Conservation (phyloP, 2,329 filamentous ascomycete genomes). For the Reticulascus tulasneorum region DNA sequence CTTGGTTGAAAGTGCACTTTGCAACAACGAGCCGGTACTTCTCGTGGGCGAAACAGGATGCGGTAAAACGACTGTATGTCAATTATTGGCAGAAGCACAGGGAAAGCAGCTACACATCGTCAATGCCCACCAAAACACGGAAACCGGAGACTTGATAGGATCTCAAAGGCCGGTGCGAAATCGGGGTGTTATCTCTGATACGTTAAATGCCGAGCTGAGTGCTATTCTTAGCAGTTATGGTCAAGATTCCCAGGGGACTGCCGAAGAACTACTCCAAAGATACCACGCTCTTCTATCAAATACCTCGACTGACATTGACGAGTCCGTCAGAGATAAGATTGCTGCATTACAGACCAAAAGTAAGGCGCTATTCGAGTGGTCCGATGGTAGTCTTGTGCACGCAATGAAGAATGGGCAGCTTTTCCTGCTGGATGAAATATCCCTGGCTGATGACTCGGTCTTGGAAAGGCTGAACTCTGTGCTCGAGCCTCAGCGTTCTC, state of each 20-base stretch:
- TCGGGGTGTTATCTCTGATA: constrained; percentile 65
- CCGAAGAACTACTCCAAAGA: constrained; percentile 53
- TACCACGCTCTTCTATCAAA: constrained; percentile 53
- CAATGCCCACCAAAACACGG: constrained; percentile 97
- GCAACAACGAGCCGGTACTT: constrained; percentile 89
- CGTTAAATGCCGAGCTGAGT: constrained; percentile 59
- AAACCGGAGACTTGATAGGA: constrained; percentile 95
- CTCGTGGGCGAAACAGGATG: constrained; percentile 96
- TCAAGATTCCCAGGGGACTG: constrained; percentile 32
- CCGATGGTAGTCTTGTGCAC: constrained; percentile 86
- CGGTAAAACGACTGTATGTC: constrained; percentile 95
- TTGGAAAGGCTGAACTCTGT: constrained; percentile 95
- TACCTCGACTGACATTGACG: constrained; percentile 41
- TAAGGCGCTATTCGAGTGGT: constrained; percentile 93
- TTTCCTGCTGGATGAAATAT: constrained; percentile 96
- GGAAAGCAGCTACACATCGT: constrained; percentile 77
- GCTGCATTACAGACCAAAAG: constrained; percentile 53
- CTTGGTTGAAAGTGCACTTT: constrained; percentile 79
- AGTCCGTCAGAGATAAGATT: constrained; percentile 43
- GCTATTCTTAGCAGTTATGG: constrained; percentile 39
- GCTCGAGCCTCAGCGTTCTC: constrained; percentile 78
- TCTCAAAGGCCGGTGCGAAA: constrained; percentile 91
- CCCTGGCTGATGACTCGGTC: constrained; percentile 94
- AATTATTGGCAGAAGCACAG: constrained; percentile 80
- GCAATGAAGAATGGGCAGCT: constrained; percentile 88